Evolutionary conservation across 2,329 filamentous ascomycete genomes (phyloP), one percentile per base, ranked within the genome.

Genomic region (Fusarium nematophilum): DNA sequence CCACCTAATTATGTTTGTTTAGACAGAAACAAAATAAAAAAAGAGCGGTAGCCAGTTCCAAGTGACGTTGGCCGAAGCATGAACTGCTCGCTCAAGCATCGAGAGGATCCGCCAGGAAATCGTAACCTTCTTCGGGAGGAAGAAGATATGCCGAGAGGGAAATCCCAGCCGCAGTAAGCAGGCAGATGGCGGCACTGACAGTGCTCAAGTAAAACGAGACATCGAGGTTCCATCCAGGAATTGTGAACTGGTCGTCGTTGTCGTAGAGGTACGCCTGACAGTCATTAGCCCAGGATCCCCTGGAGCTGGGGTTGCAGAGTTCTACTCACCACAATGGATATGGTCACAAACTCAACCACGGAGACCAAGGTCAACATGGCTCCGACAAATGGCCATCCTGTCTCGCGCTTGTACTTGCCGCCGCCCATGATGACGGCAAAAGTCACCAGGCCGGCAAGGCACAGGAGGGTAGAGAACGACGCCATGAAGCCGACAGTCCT

Each of bases 401-500:
- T 84, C 74, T 93, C 90, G 50, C 94, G 83, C 77, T 90, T 89
- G 68, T 89, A 86, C 73, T 92, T 90, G 29, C 93, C 92, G 14
- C 93, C 93, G 2, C 83, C 78, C 64, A 97, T 79, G 39, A 96
- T 86, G 43, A 96, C 86, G 25, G 89, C 70, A 75, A 94, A 97
- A 14, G 88, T 86, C 23, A 96, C 88, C n/a, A 96, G 76, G 6
- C 88, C 88, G 50, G 90, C 92, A 33, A 95, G 84, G 75, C 96
- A 89, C 31, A 95, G 73, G n/a, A 97, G 87, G 30, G 92, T 86
- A 7, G 90, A 85, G 67, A 97, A 91, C 46, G 89, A 91, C 79
- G 96, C 92, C 62, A 97, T 77, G 76, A 97, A 98, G 18, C 91
- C 93, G 29, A 92, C 88, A 21, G 88, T 92, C 55, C 91, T 86